Conservation (phyloP, 2,329 filamentous ascomycete species). For the Cladosporium sp. region DNA sequence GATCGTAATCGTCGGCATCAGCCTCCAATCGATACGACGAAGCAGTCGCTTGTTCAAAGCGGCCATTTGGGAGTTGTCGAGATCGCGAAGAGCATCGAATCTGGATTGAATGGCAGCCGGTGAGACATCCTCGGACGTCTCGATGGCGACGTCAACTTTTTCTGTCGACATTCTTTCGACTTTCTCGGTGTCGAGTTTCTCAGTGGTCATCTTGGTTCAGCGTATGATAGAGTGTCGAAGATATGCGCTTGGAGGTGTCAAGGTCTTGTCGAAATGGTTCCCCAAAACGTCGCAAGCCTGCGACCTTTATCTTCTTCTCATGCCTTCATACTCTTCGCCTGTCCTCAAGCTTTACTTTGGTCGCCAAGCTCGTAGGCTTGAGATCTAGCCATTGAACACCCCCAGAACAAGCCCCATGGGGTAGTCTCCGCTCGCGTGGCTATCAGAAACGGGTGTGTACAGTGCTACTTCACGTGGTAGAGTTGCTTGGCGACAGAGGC, state of each 20-base stretch:
- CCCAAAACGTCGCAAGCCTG: too few relatives aligned
- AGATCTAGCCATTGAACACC: neutral
- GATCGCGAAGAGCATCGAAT: slow-evolving; percentile 25
- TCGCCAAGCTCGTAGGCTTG: too few relatives aligned
- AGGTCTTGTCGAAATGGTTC: neutral
- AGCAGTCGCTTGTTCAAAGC: slow-evolving; percentile 28
- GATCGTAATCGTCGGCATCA: slow-evolving; percentile 30
- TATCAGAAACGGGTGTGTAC: neutral
- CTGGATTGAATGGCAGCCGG: slow-evolving; percentile 28
- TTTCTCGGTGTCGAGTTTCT: slow-evolving; percentile 7
- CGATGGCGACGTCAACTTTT: slow-evolving; percentile 33
- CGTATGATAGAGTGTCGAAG: too few relatives aligned
- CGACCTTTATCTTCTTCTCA: too few relatives aligned
- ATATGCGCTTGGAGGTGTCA: neutral
- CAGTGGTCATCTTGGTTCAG: neutral
- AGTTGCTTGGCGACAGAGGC: slow-evolving; percentile 4
- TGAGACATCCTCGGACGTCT: slow-evolving; percentile 29
- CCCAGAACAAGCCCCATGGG: slow-evolving; percentile 4
- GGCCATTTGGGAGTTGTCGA: slow-evolving; percentile 26
- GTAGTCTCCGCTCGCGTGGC: slow-evolving; percentile 7
- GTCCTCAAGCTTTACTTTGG: too few relatives aligned
- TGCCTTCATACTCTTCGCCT: too few relatives aligned
- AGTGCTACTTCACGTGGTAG: neutral
- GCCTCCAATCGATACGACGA: slow-evolving; percentile 28
- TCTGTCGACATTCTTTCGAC: slow-evolving; percentile 21